Conservation (phyloP, 257 asterid genomes). For the Asclepias syriaca region DNA sequence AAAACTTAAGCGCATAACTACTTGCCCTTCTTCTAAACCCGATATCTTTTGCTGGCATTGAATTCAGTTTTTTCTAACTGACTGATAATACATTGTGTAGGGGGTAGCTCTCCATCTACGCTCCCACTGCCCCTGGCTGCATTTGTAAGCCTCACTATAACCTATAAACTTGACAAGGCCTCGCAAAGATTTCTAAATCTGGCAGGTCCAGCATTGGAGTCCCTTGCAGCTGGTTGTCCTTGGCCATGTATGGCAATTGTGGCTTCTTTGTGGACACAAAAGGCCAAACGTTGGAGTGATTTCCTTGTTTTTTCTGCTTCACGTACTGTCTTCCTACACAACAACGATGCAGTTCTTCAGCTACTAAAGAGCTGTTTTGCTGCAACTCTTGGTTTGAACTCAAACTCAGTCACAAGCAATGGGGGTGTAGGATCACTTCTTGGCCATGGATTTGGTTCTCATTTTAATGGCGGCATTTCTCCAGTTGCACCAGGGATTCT, state of each 20-base stretch:
- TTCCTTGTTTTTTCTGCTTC: conserved; percentile 91
- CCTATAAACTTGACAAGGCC: conserved; percentile 89
- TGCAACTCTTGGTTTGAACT: conserved; percentile 57
- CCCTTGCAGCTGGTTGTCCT: conserved; percentile 98
- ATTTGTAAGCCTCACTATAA: conserved; percentile 93
- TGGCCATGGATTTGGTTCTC: conserved; percentile 98
- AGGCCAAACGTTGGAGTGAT: conserved; percentile 90
- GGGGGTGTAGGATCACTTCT: conserved; percentile 91
- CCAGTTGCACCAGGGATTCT: conserved; percentile 95
- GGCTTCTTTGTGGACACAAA: conserved; percentile 95
- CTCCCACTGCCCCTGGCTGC: conserved; percentile 98
- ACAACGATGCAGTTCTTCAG: conserved; percentile 83
- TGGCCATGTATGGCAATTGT: conserved; percentile 99
- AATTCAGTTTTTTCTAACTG: not conserved
- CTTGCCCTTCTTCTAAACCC: not conserved
- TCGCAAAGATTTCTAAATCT: conserved; percentile 91
- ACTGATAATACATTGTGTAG: conserved; percentile 36
- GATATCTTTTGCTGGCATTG: not conserved
- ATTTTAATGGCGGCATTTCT: conserved; percentile 77
- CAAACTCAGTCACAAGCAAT: conserved; percentile 51
- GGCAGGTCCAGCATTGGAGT: conserved; percentile 95
- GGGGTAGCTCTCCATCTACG: conserved; percentile 77
- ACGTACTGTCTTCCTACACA: conserved; percentile 89
- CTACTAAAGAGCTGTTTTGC: conserved; percentile 79
- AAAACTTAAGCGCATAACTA: not conserved